phyloP scores from a whole-genome alignment of 345 rosid species.

The Hypericum androsaemum region DNA sequence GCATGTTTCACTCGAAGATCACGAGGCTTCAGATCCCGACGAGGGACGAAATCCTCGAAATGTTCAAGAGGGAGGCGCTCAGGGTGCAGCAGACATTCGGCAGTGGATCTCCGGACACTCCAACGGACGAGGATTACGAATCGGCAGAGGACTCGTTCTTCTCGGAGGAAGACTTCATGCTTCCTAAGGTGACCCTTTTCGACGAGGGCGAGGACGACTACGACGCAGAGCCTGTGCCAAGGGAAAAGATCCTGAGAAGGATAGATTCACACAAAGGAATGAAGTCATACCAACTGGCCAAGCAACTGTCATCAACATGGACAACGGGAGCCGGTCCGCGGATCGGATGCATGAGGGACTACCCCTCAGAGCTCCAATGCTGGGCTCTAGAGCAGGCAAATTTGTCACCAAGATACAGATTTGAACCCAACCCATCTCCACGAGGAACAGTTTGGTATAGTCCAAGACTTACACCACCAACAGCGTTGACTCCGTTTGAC shows the following conservation, averaged over 20 bases:
- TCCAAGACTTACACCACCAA: constrained; percentile 8
- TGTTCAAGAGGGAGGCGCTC: constrained; percentile 13
- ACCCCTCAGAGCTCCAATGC: constrained; percentile 70
- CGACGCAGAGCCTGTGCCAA: constrained; percentile 40
- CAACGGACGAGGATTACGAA: constrained; percentile 59
- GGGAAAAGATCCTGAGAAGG: constrained; percentile 63
- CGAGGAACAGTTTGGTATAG: constrained; percentile 10
- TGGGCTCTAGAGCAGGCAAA: constrained; percentile 58
- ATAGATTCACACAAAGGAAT: constrained; percentile 71
- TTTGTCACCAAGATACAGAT: constrained; percentile 55
- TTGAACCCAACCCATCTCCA: constrained; percentile 10
- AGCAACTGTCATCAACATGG: constrained; percentile 69
- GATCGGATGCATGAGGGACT: constrained; percentile 93
- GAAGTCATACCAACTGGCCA: constrained; percentile 68
- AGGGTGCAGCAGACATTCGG: constrained; percentile 5
- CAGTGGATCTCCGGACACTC: constrained; percentile 12
- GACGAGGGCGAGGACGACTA: constrained; percentile 48
- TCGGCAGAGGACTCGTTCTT: constrained; percentile 59
- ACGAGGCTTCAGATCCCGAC: constrained; percentile 31
- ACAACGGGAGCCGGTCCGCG: constrained; percentile 91
- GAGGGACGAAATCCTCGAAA: constrained; percentile 13
- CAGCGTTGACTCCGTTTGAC: constrained; percentile 4
- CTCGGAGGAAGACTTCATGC: constrained; percentile 61
- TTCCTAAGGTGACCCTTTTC: constrained; percentile 46
- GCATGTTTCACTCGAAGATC: constrained; percentile 26